Evolutionary conservation across 148 eudicot genomes (phyloP).

Genomic region (Rhododendron kiyosumense): DNA sequence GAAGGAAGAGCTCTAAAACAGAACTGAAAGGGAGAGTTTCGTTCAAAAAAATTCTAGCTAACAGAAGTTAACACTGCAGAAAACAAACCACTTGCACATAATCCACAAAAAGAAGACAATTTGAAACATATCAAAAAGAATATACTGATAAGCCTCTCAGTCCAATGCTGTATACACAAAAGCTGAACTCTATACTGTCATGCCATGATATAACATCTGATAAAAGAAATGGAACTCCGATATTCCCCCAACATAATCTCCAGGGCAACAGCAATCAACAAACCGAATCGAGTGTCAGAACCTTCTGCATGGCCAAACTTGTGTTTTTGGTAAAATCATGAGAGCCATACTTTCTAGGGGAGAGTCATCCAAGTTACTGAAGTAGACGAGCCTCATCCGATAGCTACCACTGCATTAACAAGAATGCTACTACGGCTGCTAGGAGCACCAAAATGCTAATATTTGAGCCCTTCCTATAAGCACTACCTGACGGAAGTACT

Average conservation of each 20-base stretch:
- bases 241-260: not conserved
- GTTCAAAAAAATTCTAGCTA: not conserved
- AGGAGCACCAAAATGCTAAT: constrained; percentile 24
- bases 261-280: not conserved
- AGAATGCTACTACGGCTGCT: constrained; percentile 22
- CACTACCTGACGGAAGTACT: constrained; percentile 39
- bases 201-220: not conserved
- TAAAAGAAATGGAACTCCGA: not conserved
- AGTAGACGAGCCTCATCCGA: constrained; percentile 5
- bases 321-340: not conserved
- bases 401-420: constrained; percentile 32
- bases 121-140: not conserved
- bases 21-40: not conserved
- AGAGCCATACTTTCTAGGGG: not conserved
- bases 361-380: constrained; percentile 14
- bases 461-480: constrained; percentile 18
- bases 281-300: not conserved
- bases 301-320: not conserved
- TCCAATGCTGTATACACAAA: constrained; percentile 11
- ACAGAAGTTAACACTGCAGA: not conserved
- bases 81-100: not conserved
- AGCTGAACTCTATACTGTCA: not conserved
- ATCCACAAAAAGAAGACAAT: not conserved
- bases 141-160: not conserved
- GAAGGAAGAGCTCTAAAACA: not conserved